Evolutionary conservation across 139 green algal genomes (phyloP).

Genomic region (Mychonastes homosphaera): DNA sequence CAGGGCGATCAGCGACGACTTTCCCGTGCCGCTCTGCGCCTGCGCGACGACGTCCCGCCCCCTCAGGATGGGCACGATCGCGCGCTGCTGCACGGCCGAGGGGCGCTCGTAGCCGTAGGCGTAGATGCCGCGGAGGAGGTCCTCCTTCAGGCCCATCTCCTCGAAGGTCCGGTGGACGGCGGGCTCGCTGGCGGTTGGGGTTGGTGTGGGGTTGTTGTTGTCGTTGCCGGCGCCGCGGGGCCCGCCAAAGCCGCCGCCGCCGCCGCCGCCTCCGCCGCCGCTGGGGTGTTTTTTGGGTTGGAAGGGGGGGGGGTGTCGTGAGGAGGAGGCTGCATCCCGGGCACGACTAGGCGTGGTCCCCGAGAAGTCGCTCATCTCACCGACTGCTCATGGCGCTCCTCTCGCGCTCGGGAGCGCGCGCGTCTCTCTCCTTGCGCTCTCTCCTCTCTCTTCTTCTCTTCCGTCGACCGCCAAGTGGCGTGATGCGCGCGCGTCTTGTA

Average conservation of each 20-base stretch:
- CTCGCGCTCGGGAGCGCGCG: too few species aligned
- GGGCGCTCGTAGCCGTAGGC: constrained; percentile 95
- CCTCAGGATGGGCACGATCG: constrained; percentile 80
- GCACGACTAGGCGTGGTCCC: too few species aligned
- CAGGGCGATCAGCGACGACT: constrained; percentile 92
- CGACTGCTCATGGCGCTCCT: too few species aligned
- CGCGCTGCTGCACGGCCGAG: constrained; percentile 96
- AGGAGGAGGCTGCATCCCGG: too few species aligned
- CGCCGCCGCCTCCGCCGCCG: background rate
- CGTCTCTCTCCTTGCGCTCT: too few species aligned
- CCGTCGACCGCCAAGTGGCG: too few species aligned
- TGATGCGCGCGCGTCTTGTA: too few species aligned
- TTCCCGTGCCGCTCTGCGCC: constrained; percentile 96
- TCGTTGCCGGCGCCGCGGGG: background rate
- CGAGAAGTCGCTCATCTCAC: too few species aligned
- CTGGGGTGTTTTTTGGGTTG: too few species aligned
- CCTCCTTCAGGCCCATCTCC: constrained; percentile 82
- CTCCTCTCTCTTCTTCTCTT: too few species aligned
- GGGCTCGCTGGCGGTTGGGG: constrained; percentile 41
- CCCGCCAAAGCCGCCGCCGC: background rate
- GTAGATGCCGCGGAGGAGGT: constrained; percentile 90
- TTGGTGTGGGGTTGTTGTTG: background rate
- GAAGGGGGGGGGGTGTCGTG: too few species aligned
- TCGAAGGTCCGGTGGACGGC: constrained; percentile 82
- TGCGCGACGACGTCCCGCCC: constrained; percentile 92